Evolutionary conservation across 2,329 filamentous ascomycete genomes (phyloP).

Genomic region (Ascosphaera apis): DNA sequence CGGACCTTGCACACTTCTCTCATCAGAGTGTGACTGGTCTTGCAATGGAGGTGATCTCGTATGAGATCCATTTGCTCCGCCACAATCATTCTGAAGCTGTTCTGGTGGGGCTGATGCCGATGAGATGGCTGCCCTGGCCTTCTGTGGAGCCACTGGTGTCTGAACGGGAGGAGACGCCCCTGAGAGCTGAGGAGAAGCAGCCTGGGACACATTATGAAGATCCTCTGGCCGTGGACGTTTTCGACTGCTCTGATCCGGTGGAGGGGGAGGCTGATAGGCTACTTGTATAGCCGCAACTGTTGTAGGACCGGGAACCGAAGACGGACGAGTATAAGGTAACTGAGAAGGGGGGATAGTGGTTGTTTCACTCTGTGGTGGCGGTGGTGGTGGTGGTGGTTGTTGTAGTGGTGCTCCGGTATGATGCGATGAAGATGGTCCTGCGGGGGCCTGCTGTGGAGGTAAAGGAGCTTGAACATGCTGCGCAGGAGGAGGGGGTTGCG

Average conservation of each 20-base stretch:
- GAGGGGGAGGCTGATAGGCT: too few relatives aligned
- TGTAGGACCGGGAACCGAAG: too few relatives aligned
- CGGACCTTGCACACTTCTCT: too few relatives aligned
- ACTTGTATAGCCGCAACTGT: too few relatives aligned
- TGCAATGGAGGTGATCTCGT: too few relatives aligned
- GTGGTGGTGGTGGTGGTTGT: constrained; percentile 14
- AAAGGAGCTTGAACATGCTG: background rate
- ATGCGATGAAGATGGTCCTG: constrained; percentile 10
- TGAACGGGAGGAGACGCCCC: constrained; percentile 9
- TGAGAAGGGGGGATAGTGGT: too few relatives aligned
- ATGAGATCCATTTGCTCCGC: too few relatives aligned
- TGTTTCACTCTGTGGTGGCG: constrained; percentile 19
- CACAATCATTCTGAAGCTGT: too few relatives aligned
- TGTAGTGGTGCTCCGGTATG: constrained; percentile 7
- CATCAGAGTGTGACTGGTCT: too few relatives aligned
- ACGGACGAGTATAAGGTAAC: too few relatives aligned
- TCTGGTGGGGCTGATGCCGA: too few relatives aligned
- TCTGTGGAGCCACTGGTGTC: constrained; percentile 17
- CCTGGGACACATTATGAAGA: constrained; percentile 1
- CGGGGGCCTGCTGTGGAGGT: too few relatives aligned
- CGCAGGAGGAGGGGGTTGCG: constrained; percentile 13
- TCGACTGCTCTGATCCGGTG: constrained; percentile 24
- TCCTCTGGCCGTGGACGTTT: constrained; percentile 8
- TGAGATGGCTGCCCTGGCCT: constrained; percentile 11
- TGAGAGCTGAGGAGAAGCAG: constrained; percentile 11